Evolutionary conservation across 2,329 filamentous ascomycete species (phyloP).

Genomic region (Nemania abortiva): DNA sequence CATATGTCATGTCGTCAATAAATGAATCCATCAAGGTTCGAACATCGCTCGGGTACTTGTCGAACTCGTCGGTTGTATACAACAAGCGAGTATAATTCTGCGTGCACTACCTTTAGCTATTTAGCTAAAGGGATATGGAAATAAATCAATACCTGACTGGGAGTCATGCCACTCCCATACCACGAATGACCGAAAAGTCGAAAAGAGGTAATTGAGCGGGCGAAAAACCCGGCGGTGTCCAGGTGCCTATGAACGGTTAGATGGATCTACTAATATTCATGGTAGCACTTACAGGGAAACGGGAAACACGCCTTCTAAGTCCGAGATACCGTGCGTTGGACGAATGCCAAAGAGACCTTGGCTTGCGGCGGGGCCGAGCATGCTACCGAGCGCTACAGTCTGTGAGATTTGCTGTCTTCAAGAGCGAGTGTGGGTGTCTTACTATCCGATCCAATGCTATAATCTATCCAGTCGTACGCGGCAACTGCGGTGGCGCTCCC

Average conservation of each 20-base stretch:
- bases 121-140: not conserved
- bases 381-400: not conserved
- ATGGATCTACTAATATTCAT: not conserved
- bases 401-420: not conserved
- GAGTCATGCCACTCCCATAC: not conserved
- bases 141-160: not conserved
- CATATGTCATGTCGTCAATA: not conserved
- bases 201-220: not conserved
- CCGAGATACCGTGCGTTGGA: conserved; percentile 1
- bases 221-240: not conserved
- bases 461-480: not conserved
- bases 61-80: not conserved
- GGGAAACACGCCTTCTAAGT: not conserved
- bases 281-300: not conserved
- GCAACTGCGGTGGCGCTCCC: not conserved
- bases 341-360: conserved; percentile 1
- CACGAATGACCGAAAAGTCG: not conserved
- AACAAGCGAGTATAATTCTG: not conserved
- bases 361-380: not conserved
- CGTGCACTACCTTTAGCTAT: not conserved
- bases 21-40: not conserved
- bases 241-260: not conserved
- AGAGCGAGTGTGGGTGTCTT: not conserved
- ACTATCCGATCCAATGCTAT: not conserved
- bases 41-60: not conserved